Conservation (phyloP, 2,329 filamentous ascomycete genomes). For the Epichloe sp. region DNA sequence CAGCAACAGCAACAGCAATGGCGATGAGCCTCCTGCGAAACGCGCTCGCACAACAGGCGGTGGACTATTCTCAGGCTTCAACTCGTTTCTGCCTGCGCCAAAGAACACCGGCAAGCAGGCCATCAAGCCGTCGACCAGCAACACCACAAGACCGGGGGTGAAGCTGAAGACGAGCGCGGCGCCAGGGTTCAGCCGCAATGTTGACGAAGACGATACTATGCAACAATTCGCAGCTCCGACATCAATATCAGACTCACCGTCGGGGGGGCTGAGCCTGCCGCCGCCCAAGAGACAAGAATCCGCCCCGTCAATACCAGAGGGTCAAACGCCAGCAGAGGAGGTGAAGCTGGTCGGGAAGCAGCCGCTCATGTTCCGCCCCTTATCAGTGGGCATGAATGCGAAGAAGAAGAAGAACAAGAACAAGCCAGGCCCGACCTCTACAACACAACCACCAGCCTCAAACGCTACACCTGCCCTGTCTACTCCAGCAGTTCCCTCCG, state of each 20-base stretch:
- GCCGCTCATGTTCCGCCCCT: constrained; percentile 74
- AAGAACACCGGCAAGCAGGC: constrained; percentile 41
- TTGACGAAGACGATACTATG: constrained; percentile 11
- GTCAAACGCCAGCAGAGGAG: constrained; percentile 46
- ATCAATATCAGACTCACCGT: constrained; percentile 3
- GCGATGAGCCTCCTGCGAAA: constrained; percentile 48
- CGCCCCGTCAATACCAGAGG: constrained; percentile 38
- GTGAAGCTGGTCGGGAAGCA: constrained; percentile 64
- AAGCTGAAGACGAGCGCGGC: constrained; percentile 73
- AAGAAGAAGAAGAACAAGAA: constrained; percentile 49
- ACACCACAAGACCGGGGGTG: constrained; percentile 27
- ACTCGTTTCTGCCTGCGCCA: constrained; percentile 73
- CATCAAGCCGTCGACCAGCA: constrained; percentile 13
- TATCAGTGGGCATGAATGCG: constrained; percentile 68
- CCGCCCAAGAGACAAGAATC: constrained; percentile 27
- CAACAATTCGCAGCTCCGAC: constrained; percentile 4
- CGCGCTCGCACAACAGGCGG: constrained; percentile 44
- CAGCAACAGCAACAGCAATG: constrained; percentile 17
- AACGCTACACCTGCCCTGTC: constrained; percentile 3
- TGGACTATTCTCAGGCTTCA: constrained; percentile 67
- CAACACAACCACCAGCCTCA: constrained; percentile 5
- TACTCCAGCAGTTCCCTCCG: constrained; percentile 4
- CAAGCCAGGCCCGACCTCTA: constrained; percentile 6
- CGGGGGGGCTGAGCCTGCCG: constrained; percentile 21
- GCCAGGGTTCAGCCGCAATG: constrained; percentile 63